Base-by-base conservation (phyloP, 1,284 basidiomycete genomes). In the Microbotryum lychnidis-dioicae region DNA sequence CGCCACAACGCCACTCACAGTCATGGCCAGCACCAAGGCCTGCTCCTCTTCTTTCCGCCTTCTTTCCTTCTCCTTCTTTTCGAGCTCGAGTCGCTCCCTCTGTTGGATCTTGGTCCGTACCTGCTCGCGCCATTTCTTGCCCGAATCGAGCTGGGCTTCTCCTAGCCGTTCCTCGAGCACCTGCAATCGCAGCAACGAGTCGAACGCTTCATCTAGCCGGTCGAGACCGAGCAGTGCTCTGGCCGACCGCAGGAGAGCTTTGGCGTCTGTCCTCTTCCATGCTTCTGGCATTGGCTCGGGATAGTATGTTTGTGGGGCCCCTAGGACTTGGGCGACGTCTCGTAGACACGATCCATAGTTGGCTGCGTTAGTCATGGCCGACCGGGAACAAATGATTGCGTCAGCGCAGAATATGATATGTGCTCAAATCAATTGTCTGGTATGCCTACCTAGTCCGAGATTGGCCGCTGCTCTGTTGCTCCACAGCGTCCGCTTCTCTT, bases 401-500 rank as follows among this genome's bases (percentile, higher is more conserved):
- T 48, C 29, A 60, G 60, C 10, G 29, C 48, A 33, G 55, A 62
- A 31, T 31, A 9, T 31, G 31, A 1, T 31, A 10, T 31, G 31
- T 31, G 6, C 7, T 31, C 31, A 31, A 7, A 31, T 9, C 9
- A 0, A 31, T 31, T 31, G 31, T 31, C 37, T 42, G 12, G 37
- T 42, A 10, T 42, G 74, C 83, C 75, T 69, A 89, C 91, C 78
- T 37, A 96, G 81, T 72, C 91, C 89, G 9, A 97, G 79, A 73
- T 97, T 92, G 66, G 88, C 92, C 4, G 91, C 93, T 1, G 94
- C 91, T 47, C 92, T 82, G 76, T 98, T 98, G 72, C 87, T 86
- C 55, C 89, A 77, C 23, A 98, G 79, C 1, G 84, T 63, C 16
- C 70, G 49, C 31, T 62, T 57, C 18, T 68, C 84, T 66, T 89